phyloP scores from a whole-genome alignment of 345 rosid genomes.

The Brassica incana region DNA sequence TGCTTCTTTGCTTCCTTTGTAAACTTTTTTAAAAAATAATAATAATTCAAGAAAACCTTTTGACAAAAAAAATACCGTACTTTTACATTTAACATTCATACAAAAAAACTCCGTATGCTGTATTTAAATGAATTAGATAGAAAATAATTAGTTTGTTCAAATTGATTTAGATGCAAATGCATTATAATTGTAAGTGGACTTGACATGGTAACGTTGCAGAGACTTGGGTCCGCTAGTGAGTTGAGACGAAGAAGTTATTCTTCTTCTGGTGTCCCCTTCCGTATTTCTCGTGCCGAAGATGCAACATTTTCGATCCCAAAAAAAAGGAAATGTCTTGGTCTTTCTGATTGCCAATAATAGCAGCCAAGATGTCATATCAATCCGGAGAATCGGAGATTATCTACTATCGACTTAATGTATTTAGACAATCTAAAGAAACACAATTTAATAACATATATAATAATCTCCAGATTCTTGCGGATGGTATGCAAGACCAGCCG shows the following conservation, averaged over 20 bases:
- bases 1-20: too few species aligned
- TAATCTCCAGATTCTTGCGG: neutral
- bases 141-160: too few species aligned
- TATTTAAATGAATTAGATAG: too few species aligned
- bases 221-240: neutral
- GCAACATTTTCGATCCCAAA: neutral
- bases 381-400: neutral
- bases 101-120: too few species aligned
- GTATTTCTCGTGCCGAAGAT: neutral
- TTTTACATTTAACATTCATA: too few species aligned
- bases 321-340: neutral
- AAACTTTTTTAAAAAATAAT: too few species aligned
- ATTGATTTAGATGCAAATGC: too few species aligned
- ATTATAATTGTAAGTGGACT: too few species aligned
- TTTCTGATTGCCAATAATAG: neutral
- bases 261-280: neutral
- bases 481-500: neutral
- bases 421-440: neutral
- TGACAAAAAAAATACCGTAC: too few species aligned
- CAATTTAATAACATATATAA: neutral
- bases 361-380: neutral
- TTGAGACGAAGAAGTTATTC: too few species aligned
- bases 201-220: too few species aligned
- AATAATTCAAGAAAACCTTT: too few species aligned
- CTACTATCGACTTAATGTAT: neutral